A percentile compares a stretch with the other conserved stretches of the same genome.
These are phyloP conservation scores for Trametes pubescens DNA, from an alignment of 1,284 basidiomycete species.

Conservation along the genomic window DNA sequence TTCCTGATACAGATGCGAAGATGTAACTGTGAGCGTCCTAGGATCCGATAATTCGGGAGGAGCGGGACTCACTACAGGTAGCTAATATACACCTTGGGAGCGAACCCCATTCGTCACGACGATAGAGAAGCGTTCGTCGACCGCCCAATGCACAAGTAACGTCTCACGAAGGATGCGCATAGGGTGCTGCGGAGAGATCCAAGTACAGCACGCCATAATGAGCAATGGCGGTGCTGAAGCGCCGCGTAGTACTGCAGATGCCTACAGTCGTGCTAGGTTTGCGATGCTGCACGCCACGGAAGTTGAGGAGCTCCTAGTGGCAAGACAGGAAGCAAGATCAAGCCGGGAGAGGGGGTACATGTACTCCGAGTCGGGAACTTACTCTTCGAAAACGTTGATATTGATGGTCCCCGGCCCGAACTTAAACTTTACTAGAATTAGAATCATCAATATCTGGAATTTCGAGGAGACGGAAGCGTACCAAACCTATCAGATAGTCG, in stretches of 20 bases:
- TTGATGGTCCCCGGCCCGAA: too few species aligned
- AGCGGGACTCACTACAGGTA: too few species aligned
- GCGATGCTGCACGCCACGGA: background rate
- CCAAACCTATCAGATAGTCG: background rate
- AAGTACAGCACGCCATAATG: background rate
- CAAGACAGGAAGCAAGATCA: background rate
- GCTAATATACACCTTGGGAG: too few species aligned
- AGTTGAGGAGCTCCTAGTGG: background rate
- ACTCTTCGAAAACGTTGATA: too few species aligned
- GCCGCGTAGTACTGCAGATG: constrained; percentile 4
- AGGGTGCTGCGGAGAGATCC: background rate
- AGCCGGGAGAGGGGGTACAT: background rate
- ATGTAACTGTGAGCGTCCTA: background rate
- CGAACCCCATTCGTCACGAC: too few species aligned
- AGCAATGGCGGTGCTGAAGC: background rate
- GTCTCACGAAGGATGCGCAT: background rate
- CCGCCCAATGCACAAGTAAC: too few species aligned
- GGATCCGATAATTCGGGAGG: background rate
- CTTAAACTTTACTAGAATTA: too few species aligned
- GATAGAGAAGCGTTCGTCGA: too few species aligned
- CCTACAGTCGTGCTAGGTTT: constrained; percentile 4
- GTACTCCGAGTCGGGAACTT: background rate
- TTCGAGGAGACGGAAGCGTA: background rate
- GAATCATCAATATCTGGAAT: background rate
- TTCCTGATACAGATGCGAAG: background rate